phyloP scores from a whole-genome alignment of 2,329 filamentous ascomycete genomes.

The Mariannaea sp. region DNA sequence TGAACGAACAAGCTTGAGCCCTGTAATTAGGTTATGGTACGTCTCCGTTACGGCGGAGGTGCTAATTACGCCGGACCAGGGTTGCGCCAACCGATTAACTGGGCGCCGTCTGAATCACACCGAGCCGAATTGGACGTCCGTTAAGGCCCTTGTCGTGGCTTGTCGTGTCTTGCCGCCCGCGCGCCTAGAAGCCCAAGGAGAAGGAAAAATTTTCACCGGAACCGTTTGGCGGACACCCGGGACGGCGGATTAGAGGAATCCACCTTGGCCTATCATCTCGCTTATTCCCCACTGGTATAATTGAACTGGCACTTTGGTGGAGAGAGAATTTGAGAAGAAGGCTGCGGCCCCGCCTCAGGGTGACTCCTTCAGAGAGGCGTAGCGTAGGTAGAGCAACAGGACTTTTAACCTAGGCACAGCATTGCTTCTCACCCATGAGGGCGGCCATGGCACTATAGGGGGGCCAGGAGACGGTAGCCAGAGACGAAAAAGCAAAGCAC shows the following conservation, averaged over 20 bases:
- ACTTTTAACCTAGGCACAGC: constrained; percentile 6
- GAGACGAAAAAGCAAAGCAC: constrained; percentile 17
- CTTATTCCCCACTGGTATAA: constrained; percentile 43
- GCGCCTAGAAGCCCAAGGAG: constrained; percentile 39
- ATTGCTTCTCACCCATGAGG: constrained; percentile 21
- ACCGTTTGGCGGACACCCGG: constrained; percentile 36
- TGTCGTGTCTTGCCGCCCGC: constrained; percentile 37
- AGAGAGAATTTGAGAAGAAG: constrained; percentile 12
- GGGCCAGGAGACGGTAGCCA: no score
- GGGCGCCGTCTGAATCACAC: constrained; percentile 38
- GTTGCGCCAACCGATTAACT: constrained; percentile 32
- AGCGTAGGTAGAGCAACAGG: background rate
- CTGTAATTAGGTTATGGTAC: constrained; percentile 9
- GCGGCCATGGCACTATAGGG: constrained; percentile 8
- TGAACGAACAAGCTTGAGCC: no score
- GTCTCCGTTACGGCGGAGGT: constrained; percentile 6
- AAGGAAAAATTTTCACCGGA: constrained; percentile 41
- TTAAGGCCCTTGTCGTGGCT: constrained; percentile 29
- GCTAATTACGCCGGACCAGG: constrained; percentile 20
- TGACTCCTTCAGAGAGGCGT: constrained; percentile 26
- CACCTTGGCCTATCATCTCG: constrained; percentile 43
- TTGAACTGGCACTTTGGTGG: constrained; percentile 39
- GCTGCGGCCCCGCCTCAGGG: constrained; percentile 21
- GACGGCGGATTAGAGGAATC: constrained; percentile 36
- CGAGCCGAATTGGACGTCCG: constrained; percentile 26